A percentile compares a stretch with the other conserved stretches of the same genome.
These are phyloP conservation scores for Cryptococcus wingfieldii DNA, from an alignment of 1,284 basidiomycete genomes.

Conservation along the genomic window DNA sequence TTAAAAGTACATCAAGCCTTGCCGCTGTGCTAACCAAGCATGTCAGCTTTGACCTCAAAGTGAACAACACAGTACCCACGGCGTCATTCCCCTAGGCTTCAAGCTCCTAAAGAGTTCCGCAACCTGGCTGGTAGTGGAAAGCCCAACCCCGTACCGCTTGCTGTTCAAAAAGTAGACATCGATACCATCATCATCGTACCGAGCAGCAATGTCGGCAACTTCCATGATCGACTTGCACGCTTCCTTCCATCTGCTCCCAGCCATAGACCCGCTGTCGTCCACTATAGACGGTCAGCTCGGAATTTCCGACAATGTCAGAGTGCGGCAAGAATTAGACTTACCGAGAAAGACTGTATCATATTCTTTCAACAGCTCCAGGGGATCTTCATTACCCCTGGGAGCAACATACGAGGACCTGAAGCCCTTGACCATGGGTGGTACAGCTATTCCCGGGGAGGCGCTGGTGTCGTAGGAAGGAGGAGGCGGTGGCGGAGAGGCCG, in stretches of 20 bases:
- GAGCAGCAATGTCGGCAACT: conserved; percentile 34
- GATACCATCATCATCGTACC: conserved; percentile 40
- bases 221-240: conserved; percentile 33
- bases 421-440: not conserved
- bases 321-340: conserved; percentile 9
- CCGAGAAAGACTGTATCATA: conserved; percentile 46
- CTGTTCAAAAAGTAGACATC: conserved; percentile 47
- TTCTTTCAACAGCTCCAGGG: conserved; percentile 33
- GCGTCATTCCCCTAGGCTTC: conserved; percentile 38
- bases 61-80: conserved; percentile 23
- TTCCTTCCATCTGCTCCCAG: conserved; percentile 38
- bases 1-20: conserved; percentile 36
- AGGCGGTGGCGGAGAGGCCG: not conserved
- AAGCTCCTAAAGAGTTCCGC: conserved; percentile 44
- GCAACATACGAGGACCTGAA: not conserved
- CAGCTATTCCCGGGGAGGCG: not conserved
- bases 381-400: conserved; percentile 21
- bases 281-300: conserved; percentile 8
- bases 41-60: not conserved
- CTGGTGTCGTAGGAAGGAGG: conserved; percentile 1
- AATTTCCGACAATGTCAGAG: not conserved
- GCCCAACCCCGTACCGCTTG: conserved; percentile 27
- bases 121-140: conserved; percentile 19
- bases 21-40: conserved; percentile 27
- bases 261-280: conserved; percentile 39